Evolutionary conservation across 164 flowering plant species (phyloP).

Genomic region (Santalum album): DNA sequence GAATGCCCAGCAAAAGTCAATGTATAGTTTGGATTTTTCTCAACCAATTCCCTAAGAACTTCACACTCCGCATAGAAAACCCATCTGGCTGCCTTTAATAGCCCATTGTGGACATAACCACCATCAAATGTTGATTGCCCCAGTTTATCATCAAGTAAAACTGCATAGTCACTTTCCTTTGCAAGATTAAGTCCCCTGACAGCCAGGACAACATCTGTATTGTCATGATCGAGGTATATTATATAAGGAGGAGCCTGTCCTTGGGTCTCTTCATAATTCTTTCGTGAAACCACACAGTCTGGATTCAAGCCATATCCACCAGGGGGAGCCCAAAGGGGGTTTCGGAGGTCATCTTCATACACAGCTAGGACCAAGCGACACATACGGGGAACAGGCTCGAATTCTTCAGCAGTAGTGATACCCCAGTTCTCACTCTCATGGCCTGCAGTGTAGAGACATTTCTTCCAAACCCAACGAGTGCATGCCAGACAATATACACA

Average conservation of each 20-base stretch:
- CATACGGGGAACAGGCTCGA: conserved; percentile 81
- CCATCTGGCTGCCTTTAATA: conserved; percentile 80
- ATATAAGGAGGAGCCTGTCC: conserved; percentile 77
- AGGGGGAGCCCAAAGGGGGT: conserved; percentile 81
- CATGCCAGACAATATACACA: conserved; percentile 62
- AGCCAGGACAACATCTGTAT: conserved; percentile 60
- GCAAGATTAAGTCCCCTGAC: conserved; percentile 78
- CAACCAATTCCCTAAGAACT: conserved; percentile 46
- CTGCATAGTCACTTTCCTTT: conserved; percentile 73
- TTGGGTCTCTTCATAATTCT: conserved; percentile 48
- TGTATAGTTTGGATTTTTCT: conserved; percentile 53
- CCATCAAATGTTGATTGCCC: conserved; percentile 82
- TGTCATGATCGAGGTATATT: conserved; percentile 70
- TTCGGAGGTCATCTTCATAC: conserved; percentile 74
- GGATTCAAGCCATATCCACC: conserved; percentile 83
- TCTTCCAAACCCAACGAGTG: conserved; percentile 70
- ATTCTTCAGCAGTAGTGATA: conserved; percentile 65
- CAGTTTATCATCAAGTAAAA: conserved; percentile 72
- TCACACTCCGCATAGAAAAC: conserved; percentile 69
- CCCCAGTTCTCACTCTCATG: conserved; percentile 94
- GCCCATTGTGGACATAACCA: conserved; percentile 95
- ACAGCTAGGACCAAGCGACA: conserved; percentile 70
- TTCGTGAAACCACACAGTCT: conserved; percentile 50
- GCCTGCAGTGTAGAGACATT: conserved; percentile 55
- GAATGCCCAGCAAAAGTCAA: conserved; percentile 94